Base-by-base conservation (phyloP, 2,329 filamentous ascomycete genomes). In the Cladosporium cucumerinum region DNA sequence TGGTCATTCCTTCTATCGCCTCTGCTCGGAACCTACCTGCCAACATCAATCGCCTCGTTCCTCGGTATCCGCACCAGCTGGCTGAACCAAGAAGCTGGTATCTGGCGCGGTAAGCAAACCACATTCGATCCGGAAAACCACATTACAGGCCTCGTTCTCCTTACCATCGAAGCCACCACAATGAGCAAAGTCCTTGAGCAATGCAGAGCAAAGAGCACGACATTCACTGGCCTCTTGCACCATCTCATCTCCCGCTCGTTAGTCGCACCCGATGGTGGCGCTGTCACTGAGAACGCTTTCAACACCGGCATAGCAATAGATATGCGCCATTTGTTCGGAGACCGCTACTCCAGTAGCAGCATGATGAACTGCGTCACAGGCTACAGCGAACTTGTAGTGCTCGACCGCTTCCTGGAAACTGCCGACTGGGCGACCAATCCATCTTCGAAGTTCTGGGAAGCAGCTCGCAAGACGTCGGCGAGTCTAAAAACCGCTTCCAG, bases 1-100 rank as follows among this genome's bases (percentile, higher is more conserved):
- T 82, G 78, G 79, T 69, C 69, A 0, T 83, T 76, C 63, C 76
- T 83, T 3, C 75, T 83, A 0, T 69, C 67, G 2, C 78, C 81
- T 0, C 66, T 81, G 7, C 57, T 81, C 5, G 75, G 72, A 14
- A 69, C 72, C 6, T 51, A 54, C 25, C 23, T 61, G 11, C 59
- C 59, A n/a, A n/a, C 46, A 18, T 39, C 48, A 2, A 34, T 54
- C 16, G 48, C 59, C 21, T 52, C 46, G 8, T 52, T 61, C 11
- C 30, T 61, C 8, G 59, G 59, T 3, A 23, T 61, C 25, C 59
- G 59, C 21, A 30, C 59, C n/a, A 36, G 43, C 21, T 61, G 48
- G 30, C 12, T 52, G 18, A 12, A 32, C 16, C 32, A 34, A n/a
- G 30, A 52, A 18, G 48, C 16, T 16, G 14, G 14, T 14, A 39